Conservation (phyloP, 1,284 basidiomycete genomes). For the Pseudozyma tsukubaensis region DNA sequence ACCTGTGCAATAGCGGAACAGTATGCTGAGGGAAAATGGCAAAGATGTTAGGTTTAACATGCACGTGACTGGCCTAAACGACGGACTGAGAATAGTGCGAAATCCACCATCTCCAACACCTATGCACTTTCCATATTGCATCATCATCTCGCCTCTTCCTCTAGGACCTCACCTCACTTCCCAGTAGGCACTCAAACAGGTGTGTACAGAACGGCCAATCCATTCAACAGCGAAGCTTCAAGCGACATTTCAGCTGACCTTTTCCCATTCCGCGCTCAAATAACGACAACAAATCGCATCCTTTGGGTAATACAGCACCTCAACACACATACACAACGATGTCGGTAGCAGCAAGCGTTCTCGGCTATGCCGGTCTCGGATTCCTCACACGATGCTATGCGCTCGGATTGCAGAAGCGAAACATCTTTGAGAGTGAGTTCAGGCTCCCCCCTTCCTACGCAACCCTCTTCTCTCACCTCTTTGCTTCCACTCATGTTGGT, state of each 20-base stretch:
- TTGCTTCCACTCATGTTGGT: too few relatives aligned
- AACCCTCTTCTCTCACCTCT: neutral
- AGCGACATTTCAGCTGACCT: too few relatives aligned
- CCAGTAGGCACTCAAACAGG: conserved; percentile 8
- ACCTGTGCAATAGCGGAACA: too few relatives aligned
- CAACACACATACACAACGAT: conserved; percentile 19
- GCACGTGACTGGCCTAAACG: conserved; percentile 24
- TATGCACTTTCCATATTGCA: conserved; percentile 9
- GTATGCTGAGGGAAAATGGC: neutral
- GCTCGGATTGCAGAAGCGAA: conserved; percentile 66
- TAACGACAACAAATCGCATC: neutral
- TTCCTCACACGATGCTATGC: conserved; percentile 67
- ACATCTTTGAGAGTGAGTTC: conserved; percentile 67
- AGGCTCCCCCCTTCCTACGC: neutral
- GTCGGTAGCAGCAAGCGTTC: conserved; percentile 58
- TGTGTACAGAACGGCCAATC: conserved; percentile 4
- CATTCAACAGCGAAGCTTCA: neutral
- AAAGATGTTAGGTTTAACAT: neutral
- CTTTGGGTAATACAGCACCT: too few relatives aligned
- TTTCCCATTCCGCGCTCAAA: neutral
- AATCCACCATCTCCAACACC: conserved; percentile 29
- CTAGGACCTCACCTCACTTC: neutral
- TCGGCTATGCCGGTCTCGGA: conserved; percentile 65
- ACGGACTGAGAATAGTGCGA: conserved; percentile 9
- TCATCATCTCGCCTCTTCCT: conserved; percentile 6